Base-by-base conservation (phyloP, 163 green algal genomes). In the Scenedesmus sp. region DNA sequence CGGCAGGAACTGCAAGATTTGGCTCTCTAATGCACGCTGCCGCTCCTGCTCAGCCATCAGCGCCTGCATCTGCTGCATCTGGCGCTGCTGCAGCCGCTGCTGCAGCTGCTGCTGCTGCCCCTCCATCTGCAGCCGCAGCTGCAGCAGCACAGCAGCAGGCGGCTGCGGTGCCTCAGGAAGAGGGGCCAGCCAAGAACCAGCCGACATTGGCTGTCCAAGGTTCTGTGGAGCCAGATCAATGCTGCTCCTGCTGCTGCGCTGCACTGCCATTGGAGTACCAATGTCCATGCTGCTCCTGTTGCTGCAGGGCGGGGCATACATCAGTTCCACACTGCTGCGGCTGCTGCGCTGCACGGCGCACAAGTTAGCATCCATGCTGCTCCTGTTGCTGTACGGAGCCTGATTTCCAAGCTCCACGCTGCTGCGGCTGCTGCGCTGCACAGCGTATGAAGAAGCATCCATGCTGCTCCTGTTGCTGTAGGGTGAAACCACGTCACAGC, bases 31-130 rank as follows among this genome's bases (percentile, higher is more conserved):
- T 0, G 70, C 70, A 3, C 46, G 70, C 70, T 79, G 46, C 70
- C 15, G 2, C 70, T 79, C 70, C 13, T 79, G 70, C 70, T 79
- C 70, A 0, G 70, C 70, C 70, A 79, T 20, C 70, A 79, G 70
- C 70, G 46, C 23, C 70, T 79, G 70, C 70, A 79, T 79, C 70
- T 79, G 70, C 70, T 79, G 70, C 70, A 79, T 4, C 70, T 79
- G 70, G 70, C 70, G 70, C 70, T 79, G 70, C 70, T 79, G 70
- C 23, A 79, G 46, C 70, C 46, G 70, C 70, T 79, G 70, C 70
- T 79, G 70, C 70, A 52, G 70, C 70, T 15, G 70, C 70, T 16
- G 70, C 70, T 79, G 70, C 70, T 79, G 70, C 23, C 15, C 70
- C 23, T 79, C 70, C 70, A 79, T 23, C 70, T 79, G 70, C 23